These are phyloP conservation scores for Aspergillus fijiensis DNA, from an alignment of 2,329 filamentous ascomycete species.

Conservation along the genomic window DNA sequence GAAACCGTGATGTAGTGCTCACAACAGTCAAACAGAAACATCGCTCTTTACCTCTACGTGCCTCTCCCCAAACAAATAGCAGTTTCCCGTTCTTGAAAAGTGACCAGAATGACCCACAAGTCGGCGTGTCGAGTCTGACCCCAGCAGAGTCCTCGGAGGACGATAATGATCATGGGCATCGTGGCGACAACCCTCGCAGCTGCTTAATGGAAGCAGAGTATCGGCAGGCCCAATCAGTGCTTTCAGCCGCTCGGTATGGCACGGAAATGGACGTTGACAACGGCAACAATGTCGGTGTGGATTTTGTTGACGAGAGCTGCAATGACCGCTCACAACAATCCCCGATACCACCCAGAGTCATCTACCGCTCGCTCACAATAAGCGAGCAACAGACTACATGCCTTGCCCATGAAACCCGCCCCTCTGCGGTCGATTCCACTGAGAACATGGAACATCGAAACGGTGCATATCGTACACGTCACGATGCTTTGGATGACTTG, in stretches of 20 bases:
- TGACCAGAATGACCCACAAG: conserved; percentile 15
- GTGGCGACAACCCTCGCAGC: conserved; percentile 3
- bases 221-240: conserved; percentile 7
- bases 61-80: conserved; percentile 25
- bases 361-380: conserved; percentile 33
- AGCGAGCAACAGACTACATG: conserved; percentile 30
- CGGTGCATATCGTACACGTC: neutral
- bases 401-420: conserved; percentile 32
- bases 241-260: conserved; percentile 10
- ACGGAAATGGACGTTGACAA: conserved; percentile 34
- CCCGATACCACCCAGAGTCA: conserved; percentile 30
- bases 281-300: conserved; percentile 22
- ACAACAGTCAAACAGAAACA: conserved; percentile 28
- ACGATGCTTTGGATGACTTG: neutral
- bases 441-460: neutral
- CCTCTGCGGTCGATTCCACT: conserved; percentile 9
- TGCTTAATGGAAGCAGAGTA: neutral
- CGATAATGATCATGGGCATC: conserved; percentile 31
- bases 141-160: conserved; percentile 40
- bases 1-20: conserved; percentile 9
- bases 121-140: conserved; percentile 31
- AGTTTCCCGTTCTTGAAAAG: conserved; percentile 19
- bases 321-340: conserved; percentile 26
- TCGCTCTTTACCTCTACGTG: conserved; percentile 32
- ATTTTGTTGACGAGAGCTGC: conserved; percentile 20